These are phyloP conservation scores for Ziziphus jujuba DNA, from an alignment of 306 rosid genomes.

Conservation along the genomic window DNA sequence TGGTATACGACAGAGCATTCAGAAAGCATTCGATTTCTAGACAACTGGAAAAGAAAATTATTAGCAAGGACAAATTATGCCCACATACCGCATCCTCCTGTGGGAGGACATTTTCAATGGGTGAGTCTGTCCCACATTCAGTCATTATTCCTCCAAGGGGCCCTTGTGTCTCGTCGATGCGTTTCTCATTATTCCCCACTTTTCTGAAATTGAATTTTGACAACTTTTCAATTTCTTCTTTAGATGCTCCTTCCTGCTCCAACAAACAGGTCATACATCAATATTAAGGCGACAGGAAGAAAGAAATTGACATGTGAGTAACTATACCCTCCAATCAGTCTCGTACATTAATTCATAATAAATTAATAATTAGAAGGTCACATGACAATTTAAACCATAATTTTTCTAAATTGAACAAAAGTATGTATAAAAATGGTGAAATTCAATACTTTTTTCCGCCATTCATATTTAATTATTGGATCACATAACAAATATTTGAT, in stretches of 20 bases:
- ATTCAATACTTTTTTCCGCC: too few relatives aligned
- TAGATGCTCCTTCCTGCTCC: conserved; percentile 94
- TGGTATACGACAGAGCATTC: not conserved
- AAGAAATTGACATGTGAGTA: not conserved
- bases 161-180: conserved; percentile 43
- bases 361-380: too few relatives aligned
- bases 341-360: too few relatives aligned
- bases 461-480: too few relatives aligned
- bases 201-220: conserved; percentile 71
- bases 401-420: too few relatives aligned
- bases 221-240: conserved; percentile 87
- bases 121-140: conserved; percentile 70
- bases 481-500: too few relatives aligned
- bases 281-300: not conserved
- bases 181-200: conserved; percentile 51
- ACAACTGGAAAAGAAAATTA: not conserved
- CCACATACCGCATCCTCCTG: conserved; percentile 80
- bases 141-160: conserved; percentile 83
- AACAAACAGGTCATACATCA: conserved; percentile 6
- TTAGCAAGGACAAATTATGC: not conserved
- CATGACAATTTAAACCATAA: too few relatives aligned
- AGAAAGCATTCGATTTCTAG: not conserved
- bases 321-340: not conserved
- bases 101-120: conserved; percentile 64
- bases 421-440: too few relatives aligned